Percentiles rank a stretch among this genome's conserved stretches.
phyloP scores from a whole-genome alignment of 2,329 filamentous ascomycete species.

The Fusarium neocosmosporiellum region DNA sequence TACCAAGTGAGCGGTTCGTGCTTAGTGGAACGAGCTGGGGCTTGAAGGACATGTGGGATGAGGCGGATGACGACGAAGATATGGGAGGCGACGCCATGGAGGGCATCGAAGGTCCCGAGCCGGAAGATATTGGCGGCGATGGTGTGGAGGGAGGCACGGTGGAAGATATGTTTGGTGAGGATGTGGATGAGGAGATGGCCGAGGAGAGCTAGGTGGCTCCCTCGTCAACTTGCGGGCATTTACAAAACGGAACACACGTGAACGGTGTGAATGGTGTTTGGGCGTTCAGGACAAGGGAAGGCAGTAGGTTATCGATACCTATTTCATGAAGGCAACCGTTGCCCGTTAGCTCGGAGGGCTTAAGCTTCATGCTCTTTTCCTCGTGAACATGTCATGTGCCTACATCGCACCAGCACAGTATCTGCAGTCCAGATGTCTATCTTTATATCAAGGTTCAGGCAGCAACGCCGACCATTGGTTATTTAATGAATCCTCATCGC shows the following conservation, averaged over 20 bases:
- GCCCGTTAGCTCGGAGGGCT: background rate
- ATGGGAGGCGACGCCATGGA: constrained; percentile 62
- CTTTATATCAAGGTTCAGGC: background rate
- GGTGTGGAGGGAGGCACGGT: constrained; percentile 62
- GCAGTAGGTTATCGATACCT: constrained; percentile 14
- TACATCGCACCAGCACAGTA: background rate
- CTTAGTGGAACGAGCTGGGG: constrained; percentile 75
- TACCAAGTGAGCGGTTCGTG: constrained; percentile 76
- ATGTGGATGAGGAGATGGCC: constrained; percentile 68
- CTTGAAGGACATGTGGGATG: constrained; percentile 68
- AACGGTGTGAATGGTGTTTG: constrained; percentile 26
- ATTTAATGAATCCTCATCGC: background rate
- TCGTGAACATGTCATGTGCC: background rate
- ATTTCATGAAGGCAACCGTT: background rate
- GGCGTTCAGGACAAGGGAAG: constrained; percentile 24
- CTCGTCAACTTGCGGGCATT: constrained; percentile 5
- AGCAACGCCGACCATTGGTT: background rate
- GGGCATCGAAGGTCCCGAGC: constrained; percentile 55
- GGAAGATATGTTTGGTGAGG: constrained; percentile 66
- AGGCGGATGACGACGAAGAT: constrained; percentile 57
- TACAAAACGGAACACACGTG: constrained; percentile 8
- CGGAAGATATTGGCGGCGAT: constrained; percentile 58
- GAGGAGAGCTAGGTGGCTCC: constrained; percentile 47
- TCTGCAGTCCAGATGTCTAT: background rate
- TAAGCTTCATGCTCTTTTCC: background rate